Conservation (phyloP, 2,329 filamentous ascomycete genomes). For the Aspergillus neoniger region DNA sequence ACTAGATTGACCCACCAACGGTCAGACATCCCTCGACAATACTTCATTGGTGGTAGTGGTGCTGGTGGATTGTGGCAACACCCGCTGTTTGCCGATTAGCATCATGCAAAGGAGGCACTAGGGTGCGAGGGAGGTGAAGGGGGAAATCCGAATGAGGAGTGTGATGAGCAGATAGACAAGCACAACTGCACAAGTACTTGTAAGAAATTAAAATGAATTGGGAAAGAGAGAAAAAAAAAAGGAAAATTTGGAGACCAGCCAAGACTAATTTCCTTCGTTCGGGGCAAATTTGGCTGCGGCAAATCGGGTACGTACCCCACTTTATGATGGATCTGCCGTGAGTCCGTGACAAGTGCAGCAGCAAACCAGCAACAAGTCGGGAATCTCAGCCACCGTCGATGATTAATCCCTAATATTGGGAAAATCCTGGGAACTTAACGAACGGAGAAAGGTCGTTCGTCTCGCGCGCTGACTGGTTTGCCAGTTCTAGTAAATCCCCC, state of each 20-base stretch:
- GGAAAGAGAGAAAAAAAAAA: neutral
- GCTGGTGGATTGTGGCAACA: constrained; percentile 8
- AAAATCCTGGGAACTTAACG: neutral
- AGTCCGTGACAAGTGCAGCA: constrained; percentile 9
- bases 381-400: constrained; percentile 2
- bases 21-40: constrained; percentile 8
- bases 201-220: neutral
- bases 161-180: neutral
- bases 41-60: constrained; percentile 7
- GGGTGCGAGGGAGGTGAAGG: neutral
- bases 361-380: neutral
- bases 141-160: neutral
- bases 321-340: constrained; percentile 15
- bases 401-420: constrained; percentile 1
- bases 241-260: constrained; percentile 3
- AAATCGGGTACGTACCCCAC: constrained; percentile 12
- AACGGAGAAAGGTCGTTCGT: neutral
- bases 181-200: too few relatives aligned
- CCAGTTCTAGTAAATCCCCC: constrained; percentile 1
- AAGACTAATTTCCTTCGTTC: neutral
- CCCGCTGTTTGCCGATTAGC: constrained; percentile 7
- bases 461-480: neutral
- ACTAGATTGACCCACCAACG: constrained; percentile 15
- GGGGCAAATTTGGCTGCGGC: constrained; percentile 6
- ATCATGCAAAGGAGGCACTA: neutral